Base-by-base conservation (phyloP, 805 yeast species). In the Pichia eremophila region DNA sequence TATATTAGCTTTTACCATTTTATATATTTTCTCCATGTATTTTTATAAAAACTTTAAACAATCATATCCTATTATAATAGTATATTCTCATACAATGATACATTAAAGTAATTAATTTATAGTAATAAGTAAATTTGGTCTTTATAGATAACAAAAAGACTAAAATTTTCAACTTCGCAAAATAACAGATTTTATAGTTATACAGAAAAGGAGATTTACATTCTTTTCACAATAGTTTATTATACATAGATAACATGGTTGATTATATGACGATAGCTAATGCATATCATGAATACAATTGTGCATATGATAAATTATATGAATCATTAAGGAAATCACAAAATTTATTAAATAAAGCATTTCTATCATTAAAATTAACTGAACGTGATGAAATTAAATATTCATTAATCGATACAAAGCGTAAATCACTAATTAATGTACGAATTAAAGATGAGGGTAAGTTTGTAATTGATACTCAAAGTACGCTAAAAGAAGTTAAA, bases 381-480 rank as follows among this genome's bases (percentile, higher is more conserved):
- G 55, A 52, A 38, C 22, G 53, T 11, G 53, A 52, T 37, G 55
- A 49, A 29, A 41, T 52, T 7, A 47, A 42, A 35, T 15, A 49
- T 17, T 34, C 43, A 12, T 25, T 52, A 18, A 17, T 37, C 12
- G 51, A 46, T 3, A 31, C 34, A n/a, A 18, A 31, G 4, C 43
- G 55, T 34, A 34, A 37, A 8, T 41, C 53, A 9, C 31, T 50
- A 14, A 12, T n/a, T 4, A 35, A 41, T 37, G 31, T 40, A 2
- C 43, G n/a, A 12, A 57, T 54, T 28, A 63, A 54, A 8, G 52
- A 56, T 43, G 63, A 55, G 1, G 25, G 25, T 15, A 55, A 53
- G 12, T 40, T 47, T 14, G 25, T 15, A 8, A 9, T 45, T 22
- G 45, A 45, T 31, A 8, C 40, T 3, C 27, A 45, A 19, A 39